phyloP scores from a whole-genome alignment of 768 basidiomycete genomes.

The Boletus tomentosulus region DNA sequence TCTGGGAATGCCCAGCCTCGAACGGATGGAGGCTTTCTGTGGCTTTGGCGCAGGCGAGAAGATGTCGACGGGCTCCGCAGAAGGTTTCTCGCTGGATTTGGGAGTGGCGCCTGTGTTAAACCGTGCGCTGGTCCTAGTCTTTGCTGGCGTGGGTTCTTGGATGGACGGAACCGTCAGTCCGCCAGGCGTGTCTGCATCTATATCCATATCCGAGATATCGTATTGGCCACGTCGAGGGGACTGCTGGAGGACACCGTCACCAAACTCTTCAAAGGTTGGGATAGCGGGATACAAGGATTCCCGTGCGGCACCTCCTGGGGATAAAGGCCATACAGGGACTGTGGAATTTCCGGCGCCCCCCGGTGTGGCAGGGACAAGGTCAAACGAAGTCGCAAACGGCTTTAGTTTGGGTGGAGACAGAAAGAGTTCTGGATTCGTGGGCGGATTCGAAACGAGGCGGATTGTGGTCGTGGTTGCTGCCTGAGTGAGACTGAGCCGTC shows the following conservation, averaged over 20 bases:
- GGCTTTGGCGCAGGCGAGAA: constrained; percentile 38
- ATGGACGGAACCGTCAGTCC: constrained; percentile 19
- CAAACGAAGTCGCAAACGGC: constrained; percentile 64
- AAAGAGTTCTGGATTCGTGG: constrained; percentile 18
- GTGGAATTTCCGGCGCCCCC: constrained; percentile 14
- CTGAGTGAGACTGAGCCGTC: constrained; percentile 57
- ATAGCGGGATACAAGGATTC: constrained; percentile 39
- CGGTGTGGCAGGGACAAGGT: constrained; percentile 60
- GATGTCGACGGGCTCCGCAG: constrained; percentile 32
- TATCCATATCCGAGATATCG: constrained; percentile 32
- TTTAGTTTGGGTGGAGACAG: constrained; percentile 58
- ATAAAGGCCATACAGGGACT: constrained; percentile 39
- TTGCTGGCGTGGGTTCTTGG: constrained; percentile 22
- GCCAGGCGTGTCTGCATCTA: constrained; percentile 37
- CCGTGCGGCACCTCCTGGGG: constrained; percentile 25
- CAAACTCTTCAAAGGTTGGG: constrained; percentile 31
- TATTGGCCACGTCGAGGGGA: constrained; percentile 13
- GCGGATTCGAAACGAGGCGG: constrained; percentile 38
- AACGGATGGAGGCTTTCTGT: constrained; percentile 13
- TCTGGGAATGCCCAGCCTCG: constrained; percentile 20
- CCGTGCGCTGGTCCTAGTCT: constrained; percentile 1
- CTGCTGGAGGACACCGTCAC: constrained; percentile 21
- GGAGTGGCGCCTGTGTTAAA: constrained; percentile 24
- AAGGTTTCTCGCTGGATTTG: constrained; percentile 30
- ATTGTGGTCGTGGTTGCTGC: constrained; percentile 45